Evolutionary conservation across 192 early-diverging fungal species (phyloP).

Genomic region (Chytriomyces confervae): DNA sequence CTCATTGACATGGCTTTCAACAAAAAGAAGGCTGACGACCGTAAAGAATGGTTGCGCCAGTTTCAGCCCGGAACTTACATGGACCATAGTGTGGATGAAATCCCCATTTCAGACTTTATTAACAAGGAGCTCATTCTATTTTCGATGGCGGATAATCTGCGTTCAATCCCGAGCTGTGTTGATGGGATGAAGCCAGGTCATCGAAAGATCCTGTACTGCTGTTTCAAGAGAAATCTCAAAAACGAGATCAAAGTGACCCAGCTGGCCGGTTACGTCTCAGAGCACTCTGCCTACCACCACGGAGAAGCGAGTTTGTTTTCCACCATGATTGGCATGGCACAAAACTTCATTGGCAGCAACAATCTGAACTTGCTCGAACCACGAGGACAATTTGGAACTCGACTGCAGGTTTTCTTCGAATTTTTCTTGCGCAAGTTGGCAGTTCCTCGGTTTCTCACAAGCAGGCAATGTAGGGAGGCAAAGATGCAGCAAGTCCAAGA

Average conservation of each 20-base stretch:
- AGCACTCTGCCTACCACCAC: constrained; percentile 93
- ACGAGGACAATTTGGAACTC: constrained; percentile 90
- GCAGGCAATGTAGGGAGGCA: constrained; percentile 68
- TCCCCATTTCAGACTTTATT: constrained; percentile 89
- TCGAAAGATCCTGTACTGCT: constrained; percentile 89
- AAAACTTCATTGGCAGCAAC: constrained; percentile 95
- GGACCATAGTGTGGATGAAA: constrained; percentile 77
- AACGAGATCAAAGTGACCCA: constrained; percentile 88
- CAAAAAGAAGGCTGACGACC: constrained; percentile 91
- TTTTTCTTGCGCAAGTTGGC: too few species aligned
- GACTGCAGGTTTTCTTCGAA: constrained; percentile 58
- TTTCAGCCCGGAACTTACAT: constrained; percentile 90
- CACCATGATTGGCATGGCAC: constrained; percentile 92
- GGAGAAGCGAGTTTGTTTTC: constrained; percentile 83
- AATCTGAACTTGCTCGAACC: constrained; percentile 88
- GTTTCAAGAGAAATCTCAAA: constrained; percentile 81
- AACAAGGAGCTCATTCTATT: constrained; percentile 95
- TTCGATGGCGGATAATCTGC: constrained; percentile 91
- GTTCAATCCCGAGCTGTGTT: constrained; percentile 92
- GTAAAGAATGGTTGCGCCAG: constrained; percentile 89
- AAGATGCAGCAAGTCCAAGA: constrained; percentile 96
- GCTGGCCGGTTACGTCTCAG: constrained; percentile 86
- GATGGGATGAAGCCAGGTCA: constrained; percentile 98
- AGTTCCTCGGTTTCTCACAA: too few species aligned
- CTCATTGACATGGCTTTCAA: constrained; percentile 97